Base-by-base conservation (phyloP, 1,284 basidiomycete genomes). In the Papiliotrema flavescens region DNA sequence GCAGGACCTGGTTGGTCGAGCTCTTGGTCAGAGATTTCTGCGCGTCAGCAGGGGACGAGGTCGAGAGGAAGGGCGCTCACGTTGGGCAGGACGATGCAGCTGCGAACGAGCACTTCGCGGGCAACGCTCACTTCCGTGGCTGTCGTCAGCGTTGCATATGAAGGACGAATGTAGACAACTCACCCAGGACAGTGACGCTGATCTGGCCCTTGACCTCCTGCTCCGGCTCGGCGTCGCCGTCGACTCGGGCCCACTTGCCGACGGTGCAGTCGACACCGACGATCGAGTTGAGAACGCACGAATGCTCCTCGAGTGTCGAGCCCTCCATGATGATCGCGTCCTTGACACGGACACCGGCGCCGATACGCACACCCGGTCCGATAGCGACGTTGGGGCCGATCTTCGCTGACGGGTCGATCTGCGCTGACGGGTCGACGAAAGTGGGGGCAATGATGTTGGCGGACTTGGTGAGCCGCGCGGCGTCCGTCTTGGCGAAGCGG, bases 41-140 rank as follows among this genome's bases (percentile, higher is more conserved):
- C 3, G 53, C 22, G 56, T 56, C 35, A 49, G 35, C 34, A 22
- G 46, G 19, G 39, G 24, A 17, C 32, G 26, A 39, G 9, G n/a
- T n/a, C 23, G n/a, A n/a, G 15, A n/a, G 24, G 32, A 35, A 26
- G 4, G 4, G 20, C 15, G 63, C 71, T 61, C 47, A 73, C 72
- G 61, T 75, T 77, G 4, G 80, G 80, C 15, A 81, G 65, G 23
- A 81, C 79, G 60, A 80, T 80, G 61, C 79, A 80, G 57, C 74
- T 76, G 43, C 66, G 54, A 47, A 74, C 60, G 26, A 66, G 60
- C 14, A 76, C 73, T 61, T 80, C 79, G 26, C 74, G 72, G 2
- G 74, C 70, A 32, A 80, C 70, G 0, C 65, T 60, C 15, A 79
- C 78, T 47, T 80, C 77, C 54, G 75, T 74, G 37, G 77, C 79